Percentiles rank a stretch among this genome's conserved stretches.
These are phyloP conservation scores for Penicillium sp. DNA, from an alignment of 2,329 filamentous ascomycete species.

Conservation along the genomic window DNA sequence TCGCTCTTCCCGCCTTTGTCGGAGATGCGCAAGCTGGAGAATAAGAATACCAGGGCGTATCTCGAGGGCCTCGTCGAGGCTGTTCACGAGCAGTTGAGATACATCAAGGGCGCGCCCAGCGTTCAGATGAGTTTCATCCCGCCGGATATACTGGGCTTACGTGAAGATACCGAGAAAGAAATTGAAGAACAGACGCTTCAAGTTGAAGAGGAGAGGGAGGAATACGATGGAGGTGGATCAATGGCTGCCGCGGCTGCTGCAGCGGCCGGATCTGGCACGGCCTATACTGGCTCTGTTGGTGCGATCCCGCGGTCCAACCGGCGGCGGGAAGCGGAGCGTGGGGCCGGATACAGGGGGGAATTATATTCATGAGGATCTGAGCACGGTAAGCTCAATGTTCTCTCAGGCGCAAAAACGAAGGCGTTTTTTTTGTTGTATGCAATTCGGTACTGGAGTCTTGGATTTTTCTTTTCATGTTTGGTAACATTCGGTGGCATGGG, in stretches of 20 bases:
- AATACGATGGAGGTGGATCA: conserved; percentile 34
- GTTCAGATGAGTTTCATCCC: conserved; percentile 81
- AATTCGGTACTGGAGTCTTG: conserved; percentile 3
- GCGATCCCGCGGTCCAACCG: conserved; percentile 26
- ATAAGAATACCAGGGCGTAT: conserved; percentile 75
- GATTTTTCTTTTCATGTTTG: not conserved
- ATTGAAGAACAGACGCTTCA: conserved; percentile 44
- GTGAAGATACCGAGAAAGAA: conserved; percentile 50
- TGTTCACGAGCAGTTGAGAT: conserved; percentile 80
- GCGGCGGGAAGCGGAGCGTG: conserved; percentile 38
- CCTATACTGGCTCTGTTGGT: conserved; percentile 21
- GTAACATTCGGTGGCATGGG: not conserved
- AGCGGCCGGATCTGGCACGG: conserved; percentile 6
- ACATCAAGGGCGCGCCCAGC: conserved; percentile 80
- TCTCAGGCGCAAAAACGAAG: not conserved
- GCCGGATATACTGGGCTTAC: conserved; percentile 64
- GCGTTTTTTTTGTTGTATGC: conserved; percentile 6
- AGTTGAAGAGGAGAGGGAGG: conserved; percentile 42
- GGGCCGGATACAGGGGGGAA: conserved; percentile 37
- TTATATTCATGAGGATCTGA: conserved; percentile 31
- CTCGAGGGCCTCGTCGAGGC: conserved; percentile 73
- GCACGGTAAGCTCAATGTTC: not conserved
- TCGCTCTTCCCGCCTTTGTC: conserved; percentile 86
- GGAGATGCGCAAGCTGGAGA: conserved; percentile 64
- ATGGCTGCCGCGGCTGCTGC: conserved; percentile 13